Evolutionary conservation across 1,284 basidiomycete species (phyloP), one percentile per base, ranked within the genome.

Genomic region (Puccinia coronata): DNA sequence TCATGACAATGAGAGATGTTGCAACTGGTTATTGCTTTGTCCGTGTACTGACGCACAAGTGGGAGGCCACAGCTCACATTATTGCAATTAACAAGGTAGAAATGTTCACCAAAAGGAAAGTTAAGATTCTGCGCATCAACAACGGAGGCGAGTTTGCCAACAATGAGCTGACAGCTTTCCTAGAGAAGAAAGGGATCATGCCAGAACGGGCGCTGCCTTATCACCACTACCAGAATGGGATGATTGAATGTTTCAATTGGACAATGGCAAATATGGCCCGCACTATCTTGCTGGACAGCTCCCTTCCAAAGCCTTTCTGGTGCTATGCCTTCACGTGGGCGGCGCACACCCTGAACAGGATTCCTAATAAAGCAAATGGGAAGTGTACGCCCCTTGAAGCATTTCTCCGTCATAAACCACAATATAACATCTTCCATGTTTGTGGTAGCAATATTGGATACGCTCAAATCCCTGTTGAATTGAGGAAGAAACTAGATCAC

Each of bases 171-270:
- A n/a, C n/a, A n/a, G 49, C 49, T n/a, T 57, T n/a, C 55, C 20
- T 57, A 9, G 55, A 57, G 28, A 9, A 23, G 23, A 63, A 63
- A 20, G 25, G 59, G 3, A 63, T 63, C 18, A 20, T 9, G 9
- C 6, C 59, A 31, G 59, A 63, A 20, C 12, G 28, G 23, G 25
- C 59, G 14, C 59, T 63, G 16, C 59, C 59, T 18, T 63, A 63
- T 63, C 59, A 63, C 34, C 59, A 63, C 20, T 39, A 63, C 23
- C 59, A 63, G 25, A 63, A 63, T 63, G 59, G 59, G 59, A 31
- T 63, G 25, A 63, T 63, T 63, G 59, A 63, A 63, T 23, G 59
- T 28, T 63, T 63, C 25, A 63, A 63, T 39, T 28, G 59, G 59
- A 63, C 59, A 8, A 3, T 63, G 6, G n/a, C 9, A 3, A 20